Evolutionary conservation across 441 rosid genomes (phyloP), one percentile per base, ranked within the genome.

Genomic region (Cnidoscolus chayamansa): DNA sequence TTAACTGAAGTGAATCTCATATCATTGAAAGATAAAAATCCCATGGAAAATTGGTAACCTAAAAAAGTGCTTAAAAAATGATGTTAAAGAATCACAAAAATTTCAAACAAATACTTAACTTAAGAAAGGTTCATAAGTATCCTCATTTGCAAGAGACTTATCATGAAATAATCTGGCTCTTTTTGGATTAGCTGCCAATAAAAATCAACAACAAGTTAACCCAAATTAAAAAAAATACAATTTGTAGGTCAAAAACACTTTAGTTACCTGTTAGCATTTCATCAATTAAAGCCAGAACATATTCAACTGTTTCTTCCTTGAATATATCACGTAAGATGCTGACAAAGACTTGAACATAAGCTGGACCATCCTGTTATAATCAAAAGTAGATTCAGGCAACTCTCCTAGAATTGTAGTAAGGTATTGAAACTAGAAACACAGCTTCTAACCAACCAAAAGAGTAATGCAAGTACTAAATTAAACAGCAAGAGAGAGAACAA

Each of bases 231-330:
- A 55, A 63, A 10, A 71, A 25, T n/a, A 12, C 2, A 54, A 71
- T 3, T 40, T 40, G 43, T 2, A 61, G 47, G 57, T 32, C 57
- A 61, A 59, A 63, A 67, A 31, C 58, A 37, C 55, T 76, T 72
- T 57, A 57, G 12, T 43, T 83, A 91, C 98, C 98, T 78, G 93
- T 75, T 60, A 96, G 90, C 94, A 96, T 87, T 79, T 96, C 97
- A 85, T 91, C 97, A 81, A 91, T 81, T 79, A 93, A 84, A 74
- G 96, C 97, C 82, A 96, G 83, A 73, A 96, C 94, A 93, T 96
- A 93, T 81, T 96, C 98, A 65, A 96, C 94, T 0, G 97, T 96
- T 77, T 96, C 99, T 82, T 93, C 99, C 83, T 96, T 96, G 76
- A 81, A 87, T 70, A 93, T 93, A 67, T 96, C 97, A 53, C 90